Conservation (phyloP, 2,329 filamentous ascomycete species). For the Hymenoscyphus albidus region DNA sequence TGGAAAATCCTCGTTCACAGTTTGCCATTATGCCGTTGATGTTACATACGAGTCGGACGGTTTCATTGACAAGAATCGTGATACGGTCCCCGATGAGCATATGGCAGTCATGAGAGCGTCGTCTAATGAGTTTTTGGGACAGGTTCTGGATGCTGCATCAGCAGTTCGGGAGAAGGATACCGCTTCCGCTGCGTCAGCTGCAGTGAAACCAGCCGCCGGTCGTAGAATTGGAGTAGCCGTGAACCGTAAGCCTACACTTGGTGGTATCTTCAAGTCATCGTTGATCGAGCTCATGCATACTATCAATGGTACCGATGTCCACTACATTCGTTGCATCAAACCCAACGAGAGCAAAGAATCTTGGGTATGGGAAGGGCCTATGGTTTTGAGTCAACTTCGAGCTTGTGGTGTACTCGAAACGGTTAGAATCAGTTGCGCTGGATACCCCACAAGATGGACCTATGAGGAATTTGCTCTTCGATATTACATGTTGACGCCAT, state of each 20-base stretch:
- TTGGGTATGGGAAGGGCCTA: slow-evolving; percentile 98
- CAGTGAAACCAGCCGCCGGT: slow-evolving; percentile 76
- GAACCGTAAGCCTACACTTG: slow-evolving; percentile 92
- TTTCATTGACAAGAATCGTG: slow-evolving; percentile 99
- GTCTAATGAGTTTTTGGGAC: slow-evolving; percentile 76
- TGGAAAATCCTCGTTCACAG: slow-evolving; percentile 94
- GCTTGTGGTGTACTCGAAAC: slow-evolving; percentile 99
- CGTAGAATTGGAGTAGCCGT: slow-evolving; percentile 88
- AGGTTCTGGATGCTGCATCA: slow-evolving; percentile 81
- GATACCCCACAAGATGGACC: slow-evolving; percentile 96
- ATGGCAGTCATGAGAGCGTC: slow-evolving; percentile 87
- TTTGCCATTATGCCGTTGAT: slow-evolving; percentile 96
- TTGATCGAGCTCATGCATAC: slow-evolving; percentile 97
- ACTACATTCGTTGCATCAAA: slow-evolving; percentile 99
- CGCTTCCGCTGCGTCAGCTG: slow-evolving; percentile 58
- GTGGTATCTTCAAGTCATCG: slow-evolving; percentile 98
- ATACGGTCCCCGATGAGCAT: slow-evolving; percentile 97
- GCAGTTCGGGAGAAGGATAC: slow-evolving; percentile 86
- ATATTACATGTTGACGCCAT: slow-evolving; percentile 97
- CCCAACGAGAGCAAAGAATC: slow-evolving; percentile 95
- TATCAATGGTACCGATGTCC: slow-evolving; percentile 96
- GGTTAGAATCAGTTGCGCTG: slow-evolving; percentile 93
- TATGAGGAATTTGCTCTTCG: slow-evolving; percentile 97
- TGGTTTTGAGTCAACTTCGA: slow-evolving; percentile 95
- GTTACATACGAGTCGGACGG: slow-evolving; percentile 98